These are phyloP conservation scores for Cyberlindnera galapagoensis DNA, from an alignment of 805 yeast genomes.

Conservation along the genomic window DNA sequence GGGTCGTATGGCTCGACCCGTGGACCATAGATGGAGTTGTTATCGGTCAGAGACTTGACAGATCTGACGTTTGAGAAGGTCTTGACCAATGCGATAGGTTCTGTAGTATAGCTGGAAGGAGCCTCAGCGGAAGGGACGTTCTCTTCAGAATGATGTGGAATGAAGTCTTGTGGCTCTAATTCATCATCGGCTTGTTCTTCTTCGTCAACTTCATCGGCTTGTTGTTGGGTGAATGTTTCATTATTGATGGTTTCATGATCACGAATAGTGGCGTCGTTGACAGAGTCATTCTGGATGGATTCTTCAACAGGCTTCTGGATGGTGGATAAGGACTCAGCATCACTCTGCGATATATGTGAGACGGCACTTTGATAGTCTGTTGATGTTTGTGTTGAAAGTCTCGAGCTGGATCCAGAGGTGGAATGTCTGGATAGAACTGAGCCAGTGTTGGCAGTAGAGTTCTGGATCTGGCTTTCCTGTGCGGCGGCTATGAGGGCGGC, in stretches of 20 bases:
- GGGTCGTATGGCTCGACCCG: constrained; percentile 11
- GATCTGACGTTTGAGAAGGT: constrained; percentile 10
- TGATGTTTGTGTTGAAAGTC: constrained; percentile 3
- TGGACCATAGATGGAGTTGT: constrained; percentile 14
- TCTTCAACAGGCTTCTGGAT: constrained; percentile 2
- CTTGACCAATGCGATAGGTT: constrained; percentile 6
- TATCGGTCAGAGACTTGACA: constrained; percentile 13
- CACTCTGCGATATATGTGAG: constrained; percentile 7
- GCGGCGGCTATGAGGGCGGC: constrained; percentile 14
- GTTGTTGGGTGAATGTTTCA: constrained; percentile 1
- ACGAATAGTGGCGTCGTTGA: not conserved
- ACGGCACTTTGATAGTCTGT: constrained; percentile 23
- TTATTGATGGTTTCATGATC: not conserved
- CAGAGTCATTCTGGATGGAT: not conserved
- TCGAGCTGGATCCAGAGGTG: constrained; percentile 1
- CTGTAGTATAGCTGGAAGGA: not conserved
- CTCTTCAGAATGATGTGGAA: too few relatives aligned
- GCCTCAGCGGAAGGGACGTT: not conserved
- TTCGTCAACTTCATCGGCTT: not conserved
- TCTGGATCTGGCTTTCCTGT: not conserved
- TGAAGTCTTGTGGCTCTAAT: not conserved
- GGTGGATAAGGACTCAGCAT: constrained; percentile 7
- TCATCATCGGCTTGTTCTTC: not conserved
- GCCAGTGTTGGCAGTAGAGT: constrained; percentile 2
- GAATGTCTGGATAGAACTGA: not conserved